phyloP scores from a whole-genome alignment of 805 yeast genomes.

The Spathaspora passalidarum region DNA sequence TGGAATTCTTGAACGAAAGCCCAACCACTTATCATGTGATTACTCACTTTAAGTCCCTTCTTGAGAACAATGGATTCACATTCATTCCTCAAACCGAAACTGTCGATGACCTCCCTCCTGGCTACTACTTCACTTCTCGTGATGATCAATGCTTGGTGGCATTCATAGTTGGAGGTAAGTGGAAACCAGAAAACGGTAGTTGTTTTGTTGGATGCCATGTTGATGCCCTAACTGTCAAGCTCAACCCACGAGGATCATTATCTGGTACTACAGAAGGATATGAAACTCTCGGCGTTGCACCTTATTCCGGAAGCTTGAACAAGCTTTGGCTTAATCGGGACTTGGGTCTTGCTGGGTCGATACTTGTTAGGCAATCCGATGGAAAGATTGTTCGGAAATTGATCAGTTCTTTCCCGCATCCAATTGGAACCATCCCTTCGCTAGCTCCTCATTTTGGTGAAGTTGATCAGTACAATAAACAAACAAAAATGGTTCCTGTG shows the following conservation, averaged over 20 bases:
- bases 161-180: constrained; percentile 33
- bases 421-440: constrained; percentile 38
- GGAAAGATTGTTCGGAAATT: constrained; percentile 23
- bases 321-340: constrained; percentile 41
- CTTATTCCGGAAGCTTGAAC: constrained; percentile 35
- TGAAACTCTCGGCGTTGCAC: constrained; percentile 38
- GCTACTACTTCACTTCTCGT: constrained; percentile 26
- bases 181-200: constrained; percentile 55
- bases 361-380: constrained; percentile 18
- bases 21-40: constrained; percentile 43
- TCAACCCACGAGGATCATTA: constrained; percentile 27
- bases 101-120: constrained; percentile 14
- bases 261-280: constrained; percentile 27
- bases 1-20: constrained; percentile 18
- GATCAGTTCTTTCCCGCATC: constrained; percentile 31
- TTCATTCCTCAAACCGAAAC: constrained; percentile 22
- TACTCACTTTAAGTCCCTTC: constrained; percentile 18
- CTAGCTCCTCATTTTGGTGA: constrained; percentile 39
- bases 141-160: constrained; percentile 36
- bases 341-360: constrained; percentile 39
- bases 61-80: constrained; percentile 26
- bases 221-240: constrained; percentile 35
- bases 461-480: constrained; percentile 28
- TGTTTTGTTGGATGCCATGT: constrained; percentile 62
- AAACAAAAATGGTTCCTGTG: constrained; percentile 39